These are phyloP conservation scores for Colletotrichum sp. DNA, from an alignment of 2,329 filamentous ascomycete genomes.

Conservation along the genomic window DNA sequence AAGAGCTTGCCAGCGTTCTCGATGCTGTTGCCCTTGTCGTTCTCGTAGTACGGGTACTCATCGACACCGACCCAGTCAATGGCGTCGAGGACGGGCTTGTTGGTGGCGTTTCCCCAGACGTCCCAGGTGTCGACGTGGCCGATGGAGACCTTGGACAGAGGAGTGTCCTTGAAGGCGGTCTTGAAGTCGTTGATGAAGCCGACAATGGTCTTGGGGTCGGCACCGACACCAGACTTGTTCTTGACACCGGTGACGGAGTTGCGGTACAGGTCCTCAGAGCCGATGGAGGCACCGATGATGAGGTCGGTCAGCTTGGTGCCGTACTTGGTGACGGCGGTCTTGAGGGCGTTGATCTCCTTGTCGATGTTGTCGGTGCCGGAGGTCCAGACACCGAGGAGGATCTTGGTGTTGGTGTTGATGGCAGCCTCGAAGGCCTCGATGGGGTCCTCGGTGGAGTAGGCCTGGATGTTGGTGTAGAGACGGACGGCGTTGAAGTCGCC, in stretches of 20 bases:
- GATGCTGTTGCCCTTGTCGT: slow-evolving; percentile 59
- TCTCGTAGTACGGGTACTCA: slow-evolving; percentile 72
- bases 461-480: slow-evolving; percentile 72
- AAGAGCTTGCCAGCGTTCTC: slow-evolving; percentile 61
- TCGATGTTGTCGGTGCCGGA: slow-evolving; percentile 60
- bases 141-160: slow-evolving; percentile 54
- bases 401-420: slow-evolving; percentile 61
- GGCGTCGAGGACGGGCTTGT: slow-evolving; percentile 64
- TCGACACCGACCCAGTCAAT: slow-evolving; percentile 70
- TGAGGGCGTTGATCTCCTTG: slow-evolving; percentile 65
- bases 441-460: slow-evolving; percentile 73
- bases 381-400: slow-evolving; percentile 71
- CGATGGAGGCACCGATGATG: slow-evolving; percentile 69
- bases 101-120: slow-evolving; percentile 63
- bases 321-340: slow-evolving; percentile 58
- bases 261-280: slow-evolving; percentile 72
- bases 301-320: slow-evolving; percentile 59
- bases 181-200: slow-evolving; percentile 71
- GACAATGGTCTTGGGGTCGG: slow-evolving; percentile 63
- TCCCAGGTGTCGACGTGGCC: slow-evolving; percentile 76
- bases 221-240: slow-evolving; percentile 67
- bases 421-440: slow-evolving; percentile 81
- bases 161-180: slow-evolving; percentile 54
- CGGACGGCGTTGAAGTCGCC: slow-evolving; percentile 64
- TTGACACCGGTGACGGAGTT: slow-evolving; percentile 63